phyloP scores from a whole-genome alignment of 208 protist species.

The Strigomonas galati region DNA sequence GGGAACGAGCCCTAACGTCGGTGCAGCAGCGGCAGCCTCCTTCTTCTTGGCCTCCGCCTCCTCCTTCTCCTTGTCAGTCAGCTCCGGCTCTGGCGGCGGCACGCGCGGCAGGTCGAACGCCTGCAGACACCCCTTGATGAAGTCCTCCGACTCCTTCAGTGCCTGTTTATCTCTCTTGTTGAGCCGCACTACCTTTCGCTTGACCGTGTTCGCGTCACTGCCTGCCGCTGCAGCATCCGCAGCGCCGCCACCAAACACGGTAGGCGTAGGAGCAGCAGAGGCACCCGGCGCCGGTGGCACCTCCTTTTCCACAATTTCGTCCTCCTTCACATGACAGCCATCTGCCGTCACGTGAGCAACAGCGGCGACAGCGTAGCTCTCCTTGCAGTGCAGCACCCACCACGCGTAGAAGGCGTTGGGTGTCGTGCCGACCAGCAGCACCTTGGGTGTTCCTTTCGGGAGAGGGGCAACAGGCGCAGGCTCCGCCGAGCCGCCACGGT shows the following conservation, averaged over 20 bases:
- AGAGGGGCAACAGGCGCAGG: background rate
- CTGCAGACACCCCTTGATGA: constrained; percentile 23
- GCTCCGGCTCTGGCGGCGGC: background rate
- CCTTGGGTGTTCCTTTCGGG: constrained; percentile 11
- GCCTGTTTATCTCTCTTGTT: background rate
- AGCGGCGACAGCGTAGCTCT: constrained; percentile 16
- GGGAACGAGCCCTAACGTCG: background rate
- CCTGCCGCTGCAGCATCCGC: too few species aligned
- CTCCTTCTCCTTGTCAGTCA: background rate
- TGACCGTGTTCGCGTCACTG: background rate
- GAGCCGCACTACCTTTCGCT: background rate
- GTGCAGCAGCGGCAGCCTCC: background rate
- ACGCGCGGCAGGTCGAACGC: constrained; percentile 12
- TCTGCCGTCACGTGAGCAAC: constrained; percentile 8
- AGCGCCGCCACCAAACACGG: too few species aligned
- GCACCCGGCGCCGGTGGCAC: too few species aligned
- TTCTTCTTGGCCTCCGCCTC: background rate
- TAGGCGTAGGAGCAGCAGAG: constrained; percentile 1
- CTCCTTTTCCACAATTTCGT: too few species aligned
- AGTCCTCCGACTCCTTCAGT: constrained; percentile 12
- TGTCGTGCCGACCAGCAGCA: constrained; percentile 24
- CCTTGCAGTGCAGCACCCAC: constrained; percentile 13
- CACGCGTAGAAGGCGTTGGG: constrained; percentile 16
- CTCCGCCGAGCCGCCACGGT: background rate
- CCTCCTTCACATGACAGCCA: too few species aligned